Evolutionary conservation across 768 basidiomycete species (phyloP).

Genomic region (Jaapia argillacea): DNA sequence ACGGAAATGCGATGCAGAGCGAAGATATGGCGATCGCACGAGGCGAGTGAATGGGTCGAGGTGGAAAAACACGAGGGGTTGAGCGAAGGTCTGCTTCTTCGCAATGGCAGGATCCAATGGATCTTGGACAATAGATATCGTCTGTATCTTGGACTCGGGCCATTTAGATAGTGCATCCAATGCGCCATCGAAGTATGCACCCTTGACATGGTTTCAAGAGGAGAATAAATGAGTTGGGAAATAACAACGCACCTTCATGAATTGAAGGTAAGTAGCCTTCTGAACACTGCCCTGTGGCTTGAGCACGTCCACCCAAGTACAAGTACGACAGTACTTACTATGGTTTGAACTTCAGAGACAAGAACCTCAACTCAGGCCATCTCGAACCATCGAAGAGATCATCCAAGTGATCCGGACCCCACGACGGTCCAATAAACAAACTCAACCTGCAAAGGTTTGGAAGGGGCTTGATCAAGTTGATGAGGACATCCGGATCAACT

Average conservation of each 20-base stretch:
- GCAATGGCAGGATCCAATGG: conserved; percentile 34
- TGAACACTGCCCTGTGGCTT: conserved; percentile 37
- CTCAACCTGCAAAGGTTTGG: conserved; percentile 37
- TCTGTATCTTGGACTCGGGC: conserved; percentile 33
- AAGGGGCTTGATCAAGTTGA: conserved; percentile 56
- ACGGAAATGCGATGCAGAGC: conserved; percentile 42
- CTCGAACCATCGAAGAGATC: conserved; percentile 52
- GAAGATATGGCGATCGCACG: conserved; percentile 30
- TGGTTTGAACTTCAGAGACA: conserved; percentile 72
- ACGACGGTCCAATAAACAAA: conserved; percentile 67
- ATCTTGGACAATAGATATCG: conserved; percentile 61
- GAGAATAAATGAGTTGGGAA: background rate
- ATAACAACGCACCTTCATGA: conserved; percentile 49
- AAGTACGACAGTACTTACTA: conserved; percentile 36
- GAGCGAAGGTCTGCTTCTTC: conserved; percentile 44
- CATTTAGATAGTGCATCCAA: conserved; percentile 55
- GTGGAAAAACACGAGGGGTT: conserved; percentile 81
- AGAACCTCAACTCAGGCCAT: conserved; percentile 31
- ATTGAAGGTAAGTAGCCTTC: conserved; percentile 72
- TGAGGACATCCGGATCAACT: conserved; percentile 65
- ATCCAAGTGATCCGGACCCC: conserved; percentile 74
- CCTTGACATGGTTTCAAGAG: conserved; percentile 25
- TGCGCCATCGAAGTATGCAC: conserved; percentile 76
- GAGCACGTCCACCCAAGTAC: background rate
- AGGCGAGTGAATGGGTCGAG: conserved; percentile 48